Percentiles rank a stretch among this genome's conserved stretches.
Conservation (phyloP, 352 stramenopile genomes). For the Phytophthora hibernalis region DNA sequence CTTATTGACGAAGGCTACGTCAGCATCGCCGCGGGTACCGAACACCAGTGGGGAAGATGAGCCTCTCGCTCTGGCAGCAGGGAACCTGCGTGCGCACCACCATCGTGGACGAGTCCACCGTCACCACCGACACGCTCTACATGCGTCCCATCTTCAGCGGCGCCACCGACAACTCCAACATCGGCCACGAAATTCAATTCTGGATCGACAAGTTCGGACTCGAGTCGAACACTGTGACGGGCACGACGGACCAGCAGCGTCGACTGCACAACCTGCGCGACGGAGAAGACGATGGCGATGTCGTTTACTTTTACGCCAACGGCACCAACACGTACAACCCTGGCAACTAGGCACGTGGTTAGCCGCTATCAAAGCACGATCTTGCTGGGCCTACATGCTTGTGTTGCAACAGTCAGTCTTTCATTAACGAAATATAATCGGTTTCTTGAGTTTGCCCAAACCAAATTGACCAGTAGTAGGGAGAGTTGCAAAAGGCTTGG, state of each 20-base stretch:
- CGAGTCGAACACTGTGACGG: constrained; percentile 31
- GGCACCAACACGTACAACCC: constrained; percentile 37
- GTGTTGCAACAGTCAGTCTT: neutral
- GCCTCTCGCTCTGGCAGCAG: constrained; percentile 58
- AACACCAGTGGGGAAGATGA: constrained; percentile 54
- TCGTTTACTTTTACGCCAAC: constrained; percentile 43
- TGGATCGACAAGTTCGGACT: constrained; percentile 59
- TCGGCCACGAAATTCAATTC: constrained; percentile 55
- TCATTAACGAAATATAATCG: neutral
- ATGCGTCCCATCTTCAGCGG: constrained; percentile 67
- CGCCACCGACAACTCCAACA: constrained; percentile 48
- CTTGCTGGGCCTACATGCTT: neutral
- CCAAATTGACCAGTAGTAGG: neutral
- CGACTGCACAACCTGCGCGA: constrained; percentile 15
- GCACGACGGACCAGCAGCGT: constrained; percentile 21
- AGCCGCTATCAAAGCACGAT: neutral
- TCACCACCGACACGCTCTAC: constrained; percentile 52
- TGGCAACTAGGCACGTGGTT: constrained; percentile 1
- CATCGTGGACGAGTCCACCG: constrained; percentile 44
- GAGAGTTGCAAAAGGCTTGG: neutral
- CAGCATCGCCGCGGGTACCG: constrained; percentile 36
- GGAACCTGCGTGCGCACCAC: constrained; percentile 52
- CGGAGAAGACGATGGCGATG: constrained; percentile 13
- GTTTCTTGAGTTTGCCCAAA: neutral
- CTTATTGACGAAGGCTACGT: constrained; percentile 42